Evolutionary conservation across 805 yeast species (phyloP).

Genomic region (Starmera amethionina): DNA sequence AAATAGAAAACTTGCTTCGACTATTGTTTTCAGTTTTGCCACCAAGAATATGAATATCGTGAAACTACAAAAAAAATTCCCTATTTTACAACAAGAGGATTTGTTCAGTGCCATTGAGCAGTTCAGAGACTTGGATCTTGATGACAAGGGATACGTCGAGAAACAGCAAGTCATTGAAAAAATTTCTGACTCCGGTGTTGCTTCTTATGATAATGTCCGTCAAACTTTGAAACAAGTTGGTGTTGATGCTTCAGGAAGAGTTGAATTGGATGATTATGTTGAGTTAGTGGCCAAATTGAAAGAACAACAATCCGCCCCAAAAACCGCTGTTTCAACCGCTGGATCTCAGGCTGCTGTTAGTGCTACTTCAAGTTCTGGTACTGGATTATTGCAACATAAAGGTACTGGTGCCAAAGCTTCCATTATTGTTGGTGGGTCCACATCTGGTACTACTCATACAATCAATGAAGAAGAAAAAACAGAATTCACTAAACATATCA

Average conservation of each 20-base stretch:
- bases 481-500: slow-evolving; percentile 94
- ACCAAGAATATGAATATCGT: slow-evolving; percentile 46
- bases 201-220: slow-evolving; percentile 85
- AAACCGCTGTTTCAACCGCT: slow-evolving; percentile 20
- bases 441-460: slow-evolving; percentile 92
- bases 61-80: slow-evolving; percentile 70
- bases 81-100: slow-evolving; percentile 78
- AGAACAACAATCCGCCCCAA: slow-evolving; percentile 32
- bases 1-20: too few species aligned
- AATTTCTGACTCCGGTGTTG: slow-evolving; percentile 68
- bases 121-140: slow-evolving; percentile 76
- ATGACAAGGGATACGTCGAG: slow-evolving; percentile 92
- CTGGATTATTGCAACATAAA: slow-evolving; percentile 28
- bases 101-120: slow-evolving; percentile 77
- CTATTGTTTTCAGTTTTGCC: too few species aligned
- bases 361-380: background rate
- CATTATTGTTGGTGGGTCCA: slow-evolving; percentile 74
- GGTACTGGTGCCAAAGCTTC: slow-evolving; percentile 56
- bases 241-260: slow-evolving; percentile 95
- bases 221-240: slow-evolving; percentile 84
- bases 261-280: slow-evolving; percentile 91
- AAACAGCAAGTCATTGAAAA: slow-evolving; percentile 84
- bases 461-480: slow-evolving; percentile 95
- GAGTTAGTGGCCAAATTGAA: slow-evolving; percentile 73
- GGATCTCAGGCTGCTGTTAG: too few species aligned